phyloP scores from a whole-genome alignment of 192 early-diverging fungal species.

The Cetraspora pellucida region DNA sequence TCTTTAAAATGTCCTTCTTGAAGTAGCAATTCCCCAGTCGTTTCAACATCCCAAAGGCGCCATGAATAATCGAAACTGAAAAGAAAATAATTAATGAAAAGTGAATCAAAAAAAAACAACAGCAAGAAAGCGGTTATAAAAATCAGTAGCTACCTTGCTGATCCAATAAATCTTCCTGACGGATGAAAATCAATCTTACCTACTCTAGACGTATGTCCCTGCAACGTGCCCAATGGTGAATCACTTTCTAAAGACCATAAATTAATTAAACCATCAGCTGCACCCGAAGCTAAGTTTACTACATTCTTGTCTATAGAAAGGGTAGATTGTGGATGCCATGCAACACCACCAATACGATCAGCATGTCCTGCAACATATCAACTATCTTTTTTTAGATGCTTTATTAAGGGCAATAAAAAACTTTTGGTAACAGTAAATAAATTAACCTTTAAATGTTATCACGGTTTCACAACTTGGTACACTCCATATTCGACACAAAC shows the following conservation, averaged over 20 bases:
- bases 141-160: slow-evolving; percentile 43
- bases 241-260: slow-evolving; percentile 85
- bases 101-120: slow-evolving; percentile 18
- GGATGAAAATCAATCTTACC: slow-evolving; percentile 90
- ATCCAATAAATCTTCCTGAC: slow-evolving; percentile 79
- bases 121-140: not conserved
- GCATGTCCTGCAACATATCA: slow-evolving; percentile 65
- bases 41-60: slow-evolving; percentile 94
- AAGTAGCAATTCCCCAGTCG: slow-evolving; percentile 73
- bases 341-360: slow-evolving; percentile 86
- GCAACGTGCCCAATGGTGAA: slow-evolving; percentile 72
- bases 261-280: slow-evolving; percentile 74
- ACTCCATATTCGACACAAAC: slow-evolving; percentile 84
- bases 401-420: not conserved
- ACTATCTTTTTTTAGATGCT: not conserved
- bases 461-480: slow-evolving; percentile 68
- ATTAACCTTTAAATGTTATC: too few species aligned
- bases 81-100: slow-evolving; percentile 8
- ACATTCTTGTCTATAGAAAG: slow-evolving; percentile 53
- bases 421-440: slow-evolving; percentile 22
- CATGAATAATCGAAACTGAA: slow-evolving; percentile 83
- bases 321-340: slow-evolving; percentile 84
- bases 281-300: slow-evolving; percentile 83
- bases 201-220: slow-evolving; percentile 83
- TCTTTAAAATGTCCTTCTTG: slow-evolving; percentile 96